phyloP scores from a whole-genome alignment of 306 rosid species.

The Gastrolobium villosum region DNA sequence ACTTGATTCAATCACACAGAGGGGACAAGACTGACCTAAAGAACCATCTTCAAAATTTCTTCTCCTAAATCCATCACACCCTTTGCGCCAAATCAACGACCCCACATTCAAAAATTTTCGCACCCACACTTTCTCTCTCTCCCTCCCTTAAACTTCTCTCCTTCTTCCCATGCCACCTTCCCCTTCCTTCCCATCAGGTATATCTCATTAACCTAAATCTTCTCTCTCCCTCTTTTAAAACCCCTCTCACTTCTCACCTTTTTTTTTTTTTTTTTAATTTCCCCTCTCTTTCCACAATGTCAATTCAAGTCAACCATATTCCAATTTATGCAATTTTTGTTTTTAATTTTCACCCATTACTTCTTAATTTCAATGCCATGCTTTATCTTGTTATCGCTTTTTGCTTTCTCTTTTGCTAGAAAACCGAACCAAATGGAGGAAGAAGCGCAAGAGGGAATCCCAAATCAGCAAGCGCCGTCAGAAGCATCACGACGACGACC shows the following conservation, averaged over 20 bases:
- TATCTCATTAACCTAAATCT: slow-evolving; percentile 1
- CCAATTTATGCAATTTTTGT: background rate
- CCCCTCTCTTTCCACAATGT: slow-evolving; percentile 29
- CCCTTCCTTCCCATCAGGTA: slow-evolving; percentile 21
- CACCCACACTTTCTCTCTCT: too few relatives aligned
- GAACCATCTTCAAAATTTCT: too few relatives aligned
- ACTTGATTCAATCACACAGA: too few relatives aligned
- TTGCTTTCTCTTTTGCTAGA: slow-evolving; percentile 49
- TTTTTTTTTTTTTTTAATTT: background rate
- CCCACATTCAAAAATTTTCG: too few relatives aligned
- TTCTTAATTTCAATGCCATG: background rate
- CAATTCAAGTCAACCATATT: background rate
- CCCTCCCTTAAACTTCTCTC: too few relatives aligned
- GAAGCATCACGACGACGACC: slow-evolving; percentile 70
- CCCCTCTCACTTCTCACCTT: slow-evolving; percentile 34
- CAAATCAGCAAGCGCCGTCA: slow-evolving; percentile 61
- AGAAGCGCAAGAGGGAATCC: slow-evolving; percentile 81
- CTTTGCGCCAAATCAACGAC: too few relatives aligned
- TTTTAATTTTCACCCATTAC: too few relatives aligned
- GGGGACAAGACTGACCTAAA: too few relatives aligned
- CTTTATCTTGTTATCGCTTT: background rate
- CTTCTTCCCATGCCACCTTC: slow-evolving; percentile 30
- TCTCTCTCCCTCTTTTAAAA: slow-evolving; percentile 36
- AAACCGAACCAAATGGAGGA: slow-evolving; percentile 86
- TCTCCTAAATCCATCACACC: too few relatives aligned